phyloP scores from a whole-genome alignment of 139 green algal genomes.

The Diplosphaera chodatii region DNA sequence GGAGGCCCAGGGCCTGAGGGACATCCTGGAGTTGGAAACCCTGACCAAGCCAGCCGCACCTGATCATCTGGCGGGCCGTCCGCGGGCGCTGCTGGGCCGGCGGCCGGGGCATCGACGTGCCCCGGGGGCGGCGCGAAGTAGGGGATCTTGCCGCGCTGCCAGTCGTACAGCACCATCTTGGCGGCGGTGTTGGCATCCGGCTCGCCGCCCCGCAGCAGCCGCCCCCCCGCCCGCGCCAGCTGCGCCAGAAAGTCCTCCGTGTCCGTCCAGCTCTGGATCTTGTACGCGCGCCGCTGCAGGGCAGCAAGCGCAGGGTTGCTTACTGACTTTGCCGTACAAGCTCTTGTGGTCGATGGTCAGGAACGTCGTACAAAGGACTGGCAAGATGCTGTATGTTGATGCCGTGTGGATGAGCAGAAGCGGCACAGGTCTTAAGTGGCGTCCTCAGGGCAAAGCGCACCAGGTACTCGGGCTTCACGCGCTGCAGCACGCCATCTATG shows the following conservation, averaged over 20 bases:
- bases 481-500: slow-evolving; percentile 62
- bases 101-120: slow-evolving; percentile 34
- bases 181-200: slow-evolving; percentile 91
- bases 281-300: slow-evolving; percentile 71
- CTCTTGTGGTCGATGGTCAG: too few species aligned
- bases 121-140: slow-evolving; percentile 89
- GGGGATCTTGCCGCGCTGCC: slow-evolving; percentile 95
- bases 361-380: too few species aligned
- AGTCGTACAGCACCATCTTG: slow-evolving; percentile 95
- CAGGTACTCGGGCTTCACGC: slow-evolving; percentile 86
- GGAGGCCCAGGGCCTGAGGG: too few species aligned
- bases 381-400: too few species aligned
- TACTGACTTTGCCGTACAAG: too few species aligned
- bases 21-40: too few species aligned
- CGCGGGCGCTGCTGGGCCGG: slow-evolving; percentile 7
- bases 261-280: slow-evolving; percentile 75
- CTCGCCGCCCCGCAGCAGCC: slow-evolving; percentile 81
- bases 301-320: too few species aligned
- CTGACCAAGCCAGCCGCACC: too few species aligned
- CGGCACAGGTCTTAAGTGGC: neutral
- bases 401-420: neutral
- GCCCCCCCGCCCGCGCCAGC: slow-evolving; percentile 63
- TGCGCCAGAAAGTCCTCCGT: slow-evolving; percentile 88
- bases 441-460: slow-evolving; percentile 22
- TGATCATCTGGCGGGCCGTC: slow-evolving; percentile 6